These are phyloP conservation scores for Lachnellula subtilissima DNA, from an alignment of 2,329 filamentous ascomycete species.

Conservation along the genomic window DNA sequence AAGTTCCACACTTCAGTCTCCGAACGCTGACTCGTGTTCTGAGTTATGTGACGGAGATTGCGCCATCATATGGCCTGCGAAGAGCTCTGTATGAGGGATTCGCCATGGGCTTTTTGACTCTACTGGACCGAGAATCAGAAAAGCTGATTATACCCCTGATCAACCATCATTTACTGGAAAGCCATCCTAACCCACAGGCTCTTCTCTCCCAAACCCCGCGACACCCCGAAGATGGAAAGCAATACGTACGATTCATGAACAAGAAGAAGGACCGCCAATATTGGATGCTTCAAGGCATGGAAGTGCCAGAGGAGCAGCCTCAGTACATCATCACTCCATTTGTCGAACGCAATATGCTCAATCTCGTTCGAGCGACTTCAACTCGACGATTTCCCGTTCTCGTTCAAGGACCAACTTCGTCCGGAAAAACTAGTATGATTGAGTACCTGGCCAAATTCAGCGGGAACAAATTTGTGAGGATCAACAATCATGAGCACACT, in stretches of 20 bases:
- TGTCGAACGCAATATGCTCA: conserved; percentile 89
- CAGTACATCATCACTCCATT: conserved; percentile 98
- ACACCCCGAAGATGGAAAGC: conserved; percentile 67
- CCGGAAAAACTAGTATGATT: conserved; percentile 99
- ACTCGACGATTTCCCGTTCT: conserved; percentile 89
- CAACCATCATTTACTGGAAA: conserved; percentile 71
- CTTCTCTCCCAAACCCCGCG: conserved; percentile 75
- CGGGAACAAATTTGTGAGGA: conserved; percentile 93
- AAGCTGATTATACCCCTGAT: conserved; percentile 73
- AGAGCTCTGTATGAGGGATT: conserved; percentile 91
- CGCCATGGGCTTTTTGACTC: conserved; percentile 94
- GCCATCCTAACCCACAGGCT: conserved; percentile 62
- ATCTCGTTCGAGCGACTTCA: conserved; percentile 87
- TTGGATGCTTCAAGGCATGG: conserved; percentile 76
- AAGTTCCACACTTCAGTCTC: conserved; percentile 95
- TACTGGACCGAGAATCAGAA: conserved; percentile 79
- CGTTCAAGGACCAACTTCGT: conserved; percentile 93
- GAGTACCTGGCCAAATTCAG: conserved; percentile 96
- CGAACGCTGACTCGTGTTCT: conserved; percentile 87
- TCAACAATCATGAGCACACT: conserved; percentile 99
- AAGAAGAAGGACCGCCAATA: conserved; percentile 66
- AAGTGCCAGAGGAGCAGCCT: conserved; percentile 62
- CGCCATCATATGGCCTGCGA: conserved; percentile 76
- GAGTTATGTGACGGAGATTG: conserved; percentile 80
- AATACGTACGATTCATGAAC: conserved; percentile 75